Conservation (phyloP, 2,329 filamentous ascomycete species). For the Colletotrichum melonis region DNA sequence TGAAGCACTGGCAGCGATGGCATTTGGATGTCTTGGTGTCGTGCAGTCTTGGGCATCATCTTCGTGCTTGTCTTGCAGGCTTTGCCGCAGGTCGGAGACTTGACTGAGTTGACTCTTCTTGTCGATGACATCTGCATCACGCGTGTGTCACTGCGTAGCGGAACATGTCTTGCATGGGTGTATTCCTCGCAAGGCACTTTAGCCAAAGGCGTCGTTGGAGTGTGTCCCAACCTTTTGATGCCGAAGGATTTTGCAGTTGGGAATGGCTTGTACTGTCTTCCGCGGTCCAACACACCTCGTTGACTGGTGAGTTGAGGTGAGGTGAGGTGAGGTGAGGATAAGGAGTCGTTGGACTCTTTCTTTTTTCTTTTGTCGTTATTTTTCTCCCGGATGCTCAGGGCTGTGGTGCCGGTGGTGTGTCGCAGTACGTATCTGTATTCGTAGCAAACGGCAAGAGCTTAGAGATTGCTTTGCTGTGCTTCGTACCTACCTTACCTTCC, state of each 20-base stretch:
- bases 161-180: background rate
- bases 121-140: background rate
- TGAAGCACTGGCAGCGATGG: background rate
- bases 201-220: background rate
- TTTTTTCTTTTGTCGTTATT: background rate
- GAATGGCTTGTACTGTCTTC: background rate
- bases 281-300: background rate
- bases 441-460: background rate
- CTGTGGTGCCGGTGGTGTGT: background rate
- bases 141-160: background rate
- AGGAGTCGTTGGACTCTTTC: background rate
- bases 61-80: background rate
- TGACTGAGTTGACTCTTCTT: background rate
- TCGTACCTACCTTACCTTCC: background rate
- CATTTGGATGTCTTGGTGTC: conserved; percentile 3
- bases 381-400: background rate
- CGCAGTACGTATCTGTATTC: too few species aligned
- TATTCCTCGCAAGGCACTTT: background rate
- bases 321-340: background rate
- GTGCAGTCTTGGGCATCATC: background rate
- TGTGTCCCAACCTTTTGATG: background rate
- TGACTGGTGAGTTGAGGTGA: background rate
- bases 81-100: background rate
- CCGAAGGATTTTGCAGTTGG: background rate
- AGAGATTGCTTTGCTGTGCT: background rate